Evolutionary conservation across 2,329 filamentous ascomycete genomes (phyloP).

Genomic region (Colletotrichum scovillei): DNA sequence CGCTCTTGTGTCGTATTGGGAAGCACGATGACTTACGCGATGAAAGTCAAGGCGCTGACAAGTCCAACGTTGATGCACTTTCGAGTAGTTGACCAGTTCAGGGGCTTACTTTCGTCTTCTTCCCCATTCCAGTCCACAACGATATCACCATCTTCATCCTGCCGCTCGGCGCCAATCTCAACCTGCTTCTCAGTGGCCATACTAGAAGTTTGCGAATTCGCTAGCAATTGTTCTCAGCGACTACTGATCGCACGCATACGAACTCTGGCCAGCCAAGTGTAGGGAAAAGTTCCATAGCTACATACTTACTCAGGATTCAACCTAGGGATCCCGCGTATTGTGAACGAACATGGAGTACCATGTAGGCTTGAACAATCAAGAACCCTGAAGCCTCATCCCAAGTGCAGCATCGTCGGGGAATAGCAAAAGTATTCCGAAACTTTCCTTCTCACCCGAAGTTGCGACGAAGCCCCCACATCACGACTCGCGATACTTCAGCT

Average conservation of each 20-base stretch:
- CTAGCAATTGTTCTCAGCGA: too few species aligned
- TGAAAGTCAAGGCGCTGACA: constrained; percentile 52
- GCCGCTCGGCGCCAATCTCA: background rate
- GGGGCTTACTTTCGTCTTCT: constrained; percentile 67
- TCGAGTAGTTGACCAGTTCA: constrained; percentile 64
- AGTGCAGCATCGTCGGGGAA: background rate
- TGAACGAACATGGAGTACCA: background rate
- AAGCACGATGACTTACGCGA: constrained; percentile 44
- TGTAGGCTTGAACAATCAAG: background rate
- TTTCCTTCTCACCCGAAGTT: background rate
- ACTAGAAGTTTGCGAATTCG: background rate
- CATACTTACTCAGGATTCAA: background rate
- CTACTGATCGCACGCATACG: background rate
- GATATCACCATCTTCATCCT: constrained; percentile 3
- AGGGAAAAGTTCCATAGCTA: background rate
- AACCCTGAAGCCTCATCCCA: background rate
- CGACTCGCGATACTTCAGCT: background rate
- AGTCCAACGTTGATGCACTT: constrained; percentile 50
- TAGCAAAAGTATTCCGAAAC: background rate
- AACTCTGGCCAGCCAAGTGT: background rate
- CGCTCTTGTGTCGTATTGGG: too few species aligned
- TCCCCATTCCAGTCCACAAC: constrained; percentile 68
- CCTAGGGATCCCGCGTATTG: background rate
- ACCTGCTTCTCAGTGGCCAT: background rate
- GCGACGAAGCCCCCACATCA: background rate